Base-by-base conservation (phyloP, 2,329 filamentous ascomycete genomes). In the Annulohypoxylon truncatum region DNA sequence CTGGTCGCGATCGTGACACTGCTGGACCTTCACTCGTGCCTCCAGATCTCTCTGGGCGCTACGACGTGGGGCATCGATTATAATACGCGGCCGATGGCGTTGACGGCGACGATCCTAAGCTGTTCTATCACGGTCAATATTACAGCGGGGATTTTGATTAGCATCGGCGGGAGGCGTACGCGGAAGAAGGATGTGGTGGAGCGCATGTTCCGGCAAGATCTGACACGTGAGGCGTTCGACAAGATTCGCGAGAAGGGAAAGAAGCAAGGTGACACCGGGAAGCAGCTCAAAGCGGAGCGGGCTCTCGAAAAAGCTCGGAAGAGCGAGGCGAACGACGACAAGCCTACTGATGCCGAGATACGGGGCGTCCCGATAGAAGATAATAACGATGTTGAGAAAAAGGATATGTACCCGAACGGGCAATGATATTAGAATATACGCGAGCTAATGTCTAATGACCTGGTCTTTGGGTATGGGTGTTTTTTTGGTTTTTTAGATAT, bases 101-200 rank as follows among this genome's bases (percentile, higher is more conserved):
- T 95, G 26, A 96, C 93, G 0, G 93, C 93, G 0, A 89, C 92
- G 4, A 94, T 96, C 60, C 91, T 96, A 1, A 91, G 89, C 74
- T 91, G 88, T 73, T 93, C 90, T 22, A 92, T 96, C 71, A 86
- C 89, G 0, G 91, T 89, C 75, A 96, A 96, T 76, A 90, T 93
- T 68, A 86, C 86, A 0, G 93, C 90, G 0, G 93, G 93, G 2
- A 79, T 96, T 1, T 76, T 95, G 24, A 96, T 96, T 75, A 89
- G 84, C 69, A 83, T 93, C 13, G 93, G 93, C 1, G 92, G 95
- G 74, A 86, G 89, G 18, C 87, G 85, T 68, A 94, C 92, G 1
- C 83, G 93, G 53, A 96, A 96, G 84, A 95, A 94, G 85, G 92
- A 96, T 42, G 92, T 96, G 0, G 83, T 94, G 20, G 90, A 94